phyloP scores from a whole-genome alignment of 177 flowering plant genomes.

The Vitis hybrid region DNA sequence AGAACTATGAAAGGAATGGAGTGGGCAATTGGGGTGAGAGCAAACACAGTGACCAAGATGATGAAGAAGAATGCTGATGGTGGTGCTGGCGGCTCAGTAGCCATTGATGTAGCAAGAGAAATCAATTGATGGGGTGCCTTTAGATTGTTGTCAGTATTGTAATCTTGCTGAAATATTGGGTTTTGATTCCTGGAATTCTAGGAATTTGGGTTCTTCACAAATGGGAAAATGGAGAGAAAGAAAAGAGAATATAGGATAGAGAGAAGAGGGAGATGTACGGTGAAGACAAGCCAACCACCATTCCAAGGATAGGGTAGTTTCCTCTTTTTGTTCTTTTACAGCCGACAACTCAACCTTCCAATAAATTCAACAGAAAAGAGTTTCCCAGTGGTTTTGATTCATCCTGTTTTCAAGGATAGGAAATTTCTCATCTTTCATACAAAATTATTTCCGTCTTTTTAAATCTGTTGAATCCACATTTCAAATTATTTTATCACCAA shows the following conservation, averaged over 20 bases:
- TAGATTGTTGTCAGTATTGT: not conserved
- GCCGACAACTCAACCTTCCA: no score
- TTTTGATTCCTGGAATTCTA: not conserved
- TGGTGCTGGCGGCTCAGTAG: not conserved
- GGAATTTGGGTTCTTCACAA: not conserved
- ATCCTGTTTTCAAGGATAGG: no score
- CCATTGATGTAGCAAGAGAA: slow-evolving; percentile 9
- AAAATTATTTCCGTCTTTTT: no score
- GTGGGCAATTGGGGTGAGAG: slow-evolving; percentile 10
- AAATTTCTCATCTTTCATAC: no score
- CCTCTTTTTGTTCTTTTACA: no score
- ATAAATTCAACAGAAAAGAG: no score
- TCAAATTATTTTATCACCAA: not conserved
- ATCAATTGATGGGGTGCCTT: not conserved
- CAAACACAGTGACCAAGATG: slow-evolving; percentile 4
- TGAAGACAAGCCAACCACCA: not conserved
- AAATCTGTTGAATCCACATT: no score
- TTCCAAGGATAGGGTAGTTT: no score
- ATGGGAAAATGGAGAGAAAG: not conserved
- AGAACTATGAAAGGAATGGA: slow-evolving; percentile 44
- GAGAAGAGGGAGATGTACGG: not conserved
- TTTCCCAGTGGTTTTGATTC: no score
- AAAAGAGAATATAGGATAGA: not conserved
- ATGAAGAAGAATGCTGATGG: not conserved
- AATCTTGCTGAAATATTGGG: not conserved